phyloP scores from a whole-genome alignment of 257 asterid genomes.

The Linaria vulgaris region DNA sequence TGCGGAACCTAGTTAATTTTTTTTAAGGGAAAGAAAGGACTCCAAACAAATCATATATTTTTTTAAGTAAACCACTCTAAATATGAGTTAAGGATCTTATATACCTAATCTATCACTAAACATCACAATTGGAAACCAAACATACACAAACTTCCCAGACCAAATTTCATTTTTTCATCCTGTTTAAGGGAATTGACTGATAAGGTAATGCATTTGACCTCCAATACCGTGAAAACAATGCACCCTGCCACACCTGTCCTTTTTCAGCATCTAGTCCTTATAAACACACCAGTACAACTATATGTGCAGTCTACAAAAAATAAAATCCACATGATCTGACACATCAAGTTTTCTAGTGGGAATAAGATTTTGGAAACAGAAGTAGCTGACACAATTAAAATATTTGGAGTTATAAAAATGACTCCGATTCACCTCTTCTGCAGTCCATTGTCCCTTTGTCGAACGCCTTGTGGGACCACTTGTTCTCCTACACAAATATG shows the following conservation, averaged over 20 bases:
- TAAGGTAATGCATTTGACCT: background rate
- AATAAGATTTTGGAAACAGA: background rate
- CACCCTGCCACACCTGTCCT: constrained; percentile 5
- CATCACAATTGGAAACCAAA: too few relatives aligned
- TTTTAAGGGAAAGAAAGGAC: too few relatives aligned
- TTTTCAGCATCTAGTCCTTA: constrained; percentile 5
- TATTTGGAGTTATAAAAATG: constrained; percentile 9
- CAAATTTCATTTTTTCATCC: background rate
- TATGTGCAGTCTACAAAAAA: background rate
- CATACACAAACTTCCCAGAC: too few relatives aligned
- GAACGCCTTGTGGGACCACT: constrained; percentile 98
- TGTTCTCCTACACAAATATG: constrained; percentile 61
- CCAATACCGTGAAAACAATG: constrained; percentile 4
- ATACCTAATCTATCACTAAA: too few relatives aligned
- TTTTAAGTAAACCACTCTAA: too few relatives aligned
- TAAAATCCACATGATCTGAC: constrained; percentile 4
- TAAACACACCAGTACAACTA: constrained; percentile 4
- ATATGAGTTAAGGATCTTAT: too few relatives aligned
- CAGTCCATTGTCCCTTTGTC: constrained; percentile 97
- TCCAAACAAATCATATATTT: too few relatives aligned
- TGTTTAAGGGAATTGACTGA: background rate
- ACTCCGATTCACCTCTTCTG: constrained; percentile 71
- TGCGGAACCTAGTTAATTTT: too few relatives aligned
- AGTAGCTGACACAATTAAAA: constrained; percentile 13
- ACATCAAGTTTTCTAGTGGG: constrained; percentile 8